Evolutionary conservation across 371 early-diverging fungal species (phyloP).

Genomic region (Rhizopus microsporus): DNA sequence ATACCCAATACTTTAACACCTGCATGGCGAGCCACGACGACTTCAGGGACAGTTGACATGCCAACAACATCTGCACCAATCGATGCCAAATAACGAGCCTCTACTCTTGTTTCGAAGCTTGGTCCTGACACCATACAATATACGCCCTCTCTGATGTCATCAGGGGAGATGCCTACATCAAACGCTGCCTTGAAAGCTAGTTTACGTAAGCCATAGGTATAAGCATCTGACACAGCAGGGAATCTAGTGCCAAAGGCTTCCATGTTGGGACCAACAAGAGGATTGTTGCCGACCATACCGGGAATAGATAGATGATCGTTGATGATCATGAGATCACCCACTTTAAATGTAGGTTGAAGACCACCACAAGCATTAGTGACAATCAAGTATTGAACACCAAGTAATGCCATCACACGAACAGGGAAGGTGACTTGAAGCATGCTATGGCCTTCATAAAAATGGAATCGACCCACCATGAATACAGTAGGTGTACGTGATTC

Average conservation of each 20-base stretch:
- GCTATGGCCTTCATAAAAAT: slow-evolving; percentile 86
- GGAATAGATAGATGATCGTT: slow-evolving; percentile 90
- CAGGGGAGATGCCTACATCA: slow-evolving; percentile 50
- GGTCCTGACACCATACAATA: slow-evolving; percentile 92
- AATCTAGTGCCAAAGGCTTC: slow-evolving; percentile 89
- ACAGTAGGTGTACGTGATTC: slow-evolving; percentile 69
- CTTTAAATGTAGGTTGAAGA: slow-evolving; percentile 75
- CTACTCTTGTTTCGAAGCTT: slow-evolving; percentile 88
- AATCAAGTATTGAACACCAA: slow-evolving; percentile 80
- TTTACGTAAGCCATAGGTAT: slow-evolving; percentile 80
- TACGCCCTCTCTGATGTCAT: slow-evolving; percentile 76
- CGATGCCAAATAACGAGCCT: slow-evolving; percentile 74
- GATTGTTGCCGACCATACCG: slow-evolving; percentile 77
- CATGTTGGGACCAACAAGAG: slow-evolving; percentile 87
- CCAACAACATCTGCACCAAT: slow-evolving; percentile 91
- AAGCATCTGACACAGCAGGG: slow-evolving; percentile 89
- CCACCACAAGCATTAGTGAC: slow-evolving; percentile 95
- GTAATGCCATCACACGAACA: slow-evolving; percentile 82
- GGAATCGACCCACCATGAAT: slow-evolving; percentile 89
- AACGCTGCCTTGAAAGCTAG: slow-evolving; percentile 65
- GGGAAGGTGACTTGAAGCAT: slow-evolving; percentile 83
- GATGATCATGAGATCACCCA: slow-evolving; percentile 89
- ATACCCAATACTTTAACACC: slow-evolving; percentile 88
- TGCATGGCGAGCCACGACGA: slow-evolving; percentile 90
- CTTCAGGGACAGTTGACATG: slow-evolving; percentile 96